A percentile compares a stretch with the other conserved stretches of the same genome.
Conservation (phyloP, 257 asterid species). For the Nicotiana knightiana region DNA sequence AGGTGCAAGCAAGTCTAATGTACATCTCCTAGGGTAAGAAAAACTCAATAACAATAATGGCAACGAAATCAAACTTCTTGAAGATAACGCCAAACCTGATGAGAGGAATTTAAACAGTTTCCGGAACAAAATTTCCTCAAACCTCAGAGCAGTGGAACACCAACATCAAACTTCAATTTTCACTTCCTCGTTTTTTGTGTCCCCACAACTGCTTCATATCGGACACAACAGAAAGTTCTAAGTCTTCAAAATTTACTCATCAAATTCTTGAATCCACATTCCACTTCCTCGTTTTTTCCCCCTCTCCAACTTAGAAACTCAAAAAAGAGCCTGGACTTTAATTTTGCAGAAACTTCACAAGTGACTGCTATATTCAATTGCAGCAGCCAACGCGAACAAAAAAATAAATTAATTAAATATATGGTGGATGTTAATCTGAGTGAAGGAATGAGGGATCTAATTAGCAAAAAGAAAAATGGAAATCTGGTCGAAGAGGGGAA, state of each 20-base stretch:
- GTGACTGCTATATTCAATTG: not conserved
- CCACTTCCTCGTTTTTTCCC: not conserved
- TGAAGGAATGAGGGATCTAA: not conserved
- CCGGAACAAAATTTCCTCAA: not conserved
- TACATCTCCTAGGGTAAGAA: not conserved
- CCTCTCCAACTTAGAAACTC: not conserved
- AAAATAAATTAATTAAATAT: not conserved
- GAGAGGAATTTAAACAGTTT: not conserved
- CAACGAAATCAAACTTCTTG: not conserved
- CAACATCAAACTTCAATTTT: not conserved
- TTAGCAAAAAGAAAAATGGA: not conserved
- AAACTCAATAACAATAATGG: not conserved
- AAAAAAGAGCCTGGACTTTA: not conserved
- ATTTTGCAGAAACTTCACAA: not conserved
- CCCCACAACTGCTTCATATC: not conserved
- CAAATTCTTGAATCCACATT: not conserved
- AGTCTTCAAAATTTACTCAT: not conserved
- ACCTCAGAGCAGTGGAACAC: not conserved
- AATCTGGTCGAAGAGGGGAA: not conserved
- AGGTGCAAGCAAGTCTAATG: too few species aligned
- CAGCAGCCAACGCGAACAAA: not conserved
- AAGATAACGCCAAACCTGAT: not conserved
- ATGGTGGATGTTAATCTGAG: not conserved
- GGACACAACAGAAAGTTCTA: not conserved
- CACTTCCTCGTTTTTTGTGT: not conserved